A percentile compares a stretch with the other conserved stretches of the same genome.
phyloP scores from a whole-genome alignment of 2,329 filamentous ascomycete genomes.

The Paradendryphiella salina region DNA sequence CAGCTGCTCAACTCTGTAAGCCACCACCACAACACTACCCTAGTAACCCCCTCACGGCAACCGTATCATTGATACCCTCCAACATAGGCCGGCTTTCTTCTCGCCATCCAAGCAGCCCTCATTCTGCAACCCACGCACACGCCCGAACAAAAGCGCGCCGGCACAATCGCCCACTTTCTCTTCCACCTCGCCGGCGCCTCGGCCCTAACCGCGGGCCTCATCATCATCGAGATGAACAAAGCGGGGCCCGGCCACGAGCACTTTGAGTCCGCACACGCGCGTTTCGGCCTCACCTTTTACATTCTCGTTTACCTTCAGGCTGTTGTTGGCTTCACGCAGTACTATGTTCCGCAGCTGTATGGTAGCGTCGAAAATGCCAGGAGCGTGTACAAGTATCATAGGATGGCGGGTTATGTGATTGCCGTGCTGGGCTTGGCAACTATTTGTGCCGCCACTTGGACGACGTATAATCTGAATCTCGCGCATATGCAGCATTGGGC shows the following conservation, averaged over 20 bases:
- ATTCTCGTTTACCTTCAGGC: constrained; percentile 73
- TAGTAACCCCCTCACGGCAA: constrained; percentile 14
- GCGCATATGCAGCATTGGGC: constrained; percentile 77
- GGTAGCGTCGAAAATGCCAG: constrained; percentile 80
- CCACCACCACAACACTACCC: constrained; percentile 12
- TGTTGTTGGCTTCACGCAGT: constrained; percentile 79
- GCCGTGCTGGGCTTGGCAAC: constrained; percentile 73
- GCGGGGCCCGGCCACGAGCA: constrained; percentile 66
- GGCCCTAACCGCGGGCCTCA: constrained; percentile 65
- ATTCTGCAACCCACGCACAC: constrained; percentile 86
- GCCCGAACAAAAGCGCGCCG: constrained; percentile 68
- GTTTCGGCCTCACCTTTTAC: constrained; percentile 77
- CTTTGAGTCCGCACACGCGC: constrained; percentile 79
- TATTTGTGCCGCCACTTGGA: constrained; percentile 73
- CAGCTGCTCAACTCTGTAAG: constrained; percentile 57
- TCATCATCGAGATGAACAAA: constrained; percentile 85
- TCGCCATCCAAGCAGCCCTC: constrained; percentile 78
- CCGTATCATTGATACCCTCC: constrained; percentile 21
- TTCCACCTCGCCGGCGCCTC: constrained; percentile 69
- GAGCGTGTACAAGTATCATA: constrained; percentile 87
- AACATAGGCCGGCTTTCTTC: constrained; percentile 64
- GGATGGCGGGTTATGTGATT: constrained; percentile 73
- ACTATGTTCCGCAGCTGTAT: constrained; percentile 72
- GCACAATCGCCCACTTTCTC: constrained; percentile 66
- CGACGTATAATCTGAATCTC: constrained; percentile 69